Base-by-base conservation (phyloP, 306 rosid species). In the Elaeagnus macrophylla region DNA sequence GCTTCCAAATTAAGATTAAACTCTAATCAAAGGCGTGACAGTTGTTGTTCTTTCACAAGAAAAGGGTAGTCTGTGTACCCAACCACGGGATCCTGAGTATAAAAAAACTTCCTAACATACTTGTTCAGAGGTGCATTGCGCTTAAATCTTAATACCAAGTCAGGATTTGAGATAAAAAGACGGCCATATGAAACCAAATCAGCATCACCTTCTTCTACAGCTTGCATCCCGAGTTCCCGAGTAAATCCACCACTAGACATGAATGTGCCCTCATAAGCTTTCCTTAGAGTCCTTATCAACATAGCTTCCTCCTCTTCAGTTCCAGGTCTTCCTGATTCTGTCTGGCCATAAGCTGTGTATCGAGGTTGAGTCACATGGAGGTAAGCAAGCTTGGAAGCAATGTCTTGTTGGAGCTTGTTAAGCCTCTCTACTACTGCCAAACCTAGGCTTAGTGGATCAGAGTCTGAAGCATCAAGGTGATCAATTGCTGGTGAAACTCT, bases 331-430 rank as follows among this genome's bases (percentile, higher is more conserved):
- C 93, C 93, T 3, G 88, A 59, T 62, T 80, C 83, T 9, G 85
- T 72, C 59, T 75, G 85, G 10, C 88, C 84, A 12, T 74, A 75
- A 42, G 86, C 84, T 2, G 76, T 67, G 42, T 78, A 84, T 12
- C 95, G 77, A 32, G 97, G 95, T 44, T 82, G 96, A 39, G 97
- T 86, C 7, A 91, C 86, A 49, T 91, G 96, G 45, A 91, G 95
- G 69, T 91, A 91, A 3, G 79, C 59, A 5, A 91, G 89, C 60
- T 68, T 78, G 51, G 73, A 59, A 9, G 86, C 83, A 5, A 65
- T 13, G 43, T 77, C 57, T 54, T 69, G 72, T 54, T 86, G 94
- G 36, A 84, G 57, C 62, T 64, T 75, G 81, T 91, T 86, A 9
- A 91, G 93, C 56, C 72, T 77, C 47, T 82, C 89, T 1, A 82